These are phyloP conservation scores for Histomonas meleagridis DNA, from an alignment of 208 protist genomes.

Conservation along the genomic window DNA sequence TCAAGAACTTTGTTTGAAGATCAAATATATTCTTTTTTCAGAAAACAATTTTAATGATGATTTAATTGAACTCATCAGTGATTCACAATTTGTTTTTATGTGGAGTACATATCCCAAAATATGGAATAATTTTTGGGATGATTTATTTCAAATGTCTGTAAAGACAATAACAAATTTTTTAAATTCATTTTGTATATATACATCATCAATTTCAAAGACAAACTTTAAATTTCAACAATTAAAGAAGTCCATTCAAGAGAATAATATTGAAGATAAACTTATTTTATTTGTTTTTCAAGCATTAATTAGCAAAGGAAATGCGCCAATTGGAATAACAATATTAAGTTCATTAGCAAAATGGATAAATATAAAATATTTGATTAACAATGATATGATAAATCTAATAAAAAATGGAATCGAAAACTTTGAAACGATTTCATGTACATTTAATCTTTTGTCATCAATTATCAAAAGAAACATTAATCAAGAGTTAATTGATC, in stretches of 20 bases:
- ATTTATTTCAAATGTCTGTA: neutral
- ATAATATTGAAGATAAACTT: neutral
- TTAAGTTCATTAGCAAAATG: neutral
- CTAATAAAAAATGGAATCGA: neutral
- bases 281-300: neutral
- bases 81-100: neutral
- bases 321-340: neutral
- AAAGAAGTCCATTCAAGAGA: neutral
- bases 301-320: neutral
- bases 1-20: neutral
- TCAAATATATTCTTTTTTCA: neutral
- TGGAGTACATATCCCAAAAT: neutral
- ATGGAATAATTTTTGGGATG: neutral
- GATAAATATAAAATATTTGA: neutral
- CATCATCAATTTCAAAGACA: neutral
- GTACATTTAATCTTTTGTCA: neutral
- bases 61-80: neutral
- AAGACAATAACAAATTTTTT: neutral
- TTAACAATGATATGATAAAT: neutral
- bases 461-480: neutral
- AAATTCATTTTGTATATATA: neutral
- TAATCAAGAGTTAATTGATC: neutral
- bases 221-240: neutral
- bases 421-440: neutral
- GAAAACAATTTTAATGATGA: neutral